Base-by-base conservation (phyloP, 2,329 filamentous ascomycete species). In the Alternaria dauci region DNA sequence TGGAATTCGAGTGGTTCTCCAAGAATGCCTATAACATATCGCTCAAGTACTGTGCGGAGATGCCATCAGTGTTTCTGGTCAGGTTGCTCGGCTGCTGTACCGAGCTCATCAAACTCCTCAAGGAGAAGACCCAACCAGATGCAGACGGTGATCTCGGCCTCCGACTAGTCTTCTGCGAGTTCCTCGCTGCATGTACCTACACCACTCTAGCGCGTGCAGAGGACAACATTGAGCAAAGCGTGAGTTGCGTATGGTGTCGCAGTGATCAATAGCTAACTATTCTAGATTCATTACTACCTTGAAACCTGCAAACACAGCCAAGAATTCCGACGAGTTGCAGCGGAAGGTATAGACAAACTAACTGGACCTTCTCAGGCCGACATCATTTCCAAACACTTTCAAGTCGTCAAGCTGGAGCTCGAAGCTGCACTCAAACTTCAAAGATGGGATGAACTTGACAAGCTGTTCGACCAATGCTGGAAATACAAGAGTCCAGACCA, bases 1-100 rank as follows among this genome's bases (percentile, higher is more conserved):
- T 82, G 3, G 93, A 97, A 69, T 81, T 96, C 4, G 86, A 94
- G 67, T 96, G 93, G 93, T 94, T 96, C 74, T 90, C 89, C 38
- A 89, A 89, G 63, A 94, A 91, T 64, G 85, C 90, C 1, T 96
- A 96, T 80, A 96, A 95, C 66, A 76, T 93, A 7, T 89, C 88
- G 0, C 78, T 94, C 5, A 87, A 88, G 61, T 82, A 89, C 59
- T 85, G 84, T 66, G 82, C 83, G 2, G 81, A 85, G 1, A 89
- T 90, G 83, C 75, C 85, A 25, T 81, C 88, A 1, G 73, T 76
- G 6, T 77, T 83, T 50, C 81, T 89, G 0, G 72, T 89, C 4
- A 81, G 85, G 4, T 82, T 96, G 25, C 66, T 87, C 4, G 65
- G 75, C 8, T 71, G 76, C 25, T 85, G 83, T 66, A 74, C 75